Evolutionary conservation across 2,329 filamentous ascomycete genomes (phyloP).

Genomic region (Dactylella cylindrospora): DNA sequence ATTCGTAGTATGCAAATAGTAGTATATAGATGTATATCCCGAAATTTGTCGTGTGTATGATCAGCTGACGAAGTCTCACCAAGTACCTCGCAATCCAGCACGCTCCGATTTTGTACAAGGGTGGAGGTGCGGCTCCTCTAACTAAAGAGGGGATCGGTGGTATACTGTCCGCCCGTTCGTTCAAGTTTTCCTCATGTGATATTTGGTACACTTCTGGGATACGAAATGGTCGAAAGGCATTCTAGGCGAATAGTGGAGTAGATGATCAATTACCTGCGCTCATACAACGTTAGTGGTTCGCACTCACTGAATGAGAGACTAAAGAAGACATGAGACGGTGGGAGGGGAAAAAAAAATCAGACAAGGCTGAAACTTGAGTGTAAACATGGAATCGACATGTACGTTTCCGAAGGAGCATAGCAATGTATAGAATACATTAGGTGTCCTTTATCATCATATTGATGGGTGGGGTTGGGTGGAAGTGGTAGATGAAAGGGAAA

Average conservation of each 20-base stretch:
- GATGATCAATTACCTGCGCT: conserved; percentile 49
- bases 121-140: conserved; percentile 51
- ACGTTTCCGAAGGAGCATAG: conserved; percentile 48
- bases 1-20: too few species aligned
- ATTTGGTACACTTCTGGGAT: conserved; percentile 25
- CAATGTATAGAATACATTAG: conserved; percentile 27
- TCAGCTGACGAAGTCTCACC: conserved; percentile 57
- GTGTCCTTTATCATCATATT: conserved; percentile 44
- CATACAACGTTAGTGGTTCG: conserved; percentile 40
- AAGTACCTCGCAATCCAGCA: conserved; percentile 51
- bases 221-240: neutral
- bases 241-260: conserved; percentile 3
- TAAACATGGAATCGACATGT: conserved; percentile 50
- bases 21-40: too few species aligned
- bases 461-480: neutral
- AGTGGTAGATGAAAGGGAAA: conserved; percentile 29
- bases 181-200: conserved; percentile 55
- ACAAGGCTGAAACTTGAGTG: conserved; percentile 56
- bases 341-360: conserved; percentile 50
- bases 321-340: conserved; percentile 20
- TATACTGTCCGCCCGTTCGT: conserved; percentile 56
- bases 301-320: conserved; percentile 42
- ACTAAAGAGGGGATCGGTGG: conserved; percentile 51
- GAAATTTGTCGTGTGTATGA: conserved; percentile 44
- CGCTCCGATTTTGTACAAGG: conserved; percentile 52